Percentiles rank a stretch among this genome's conserved stretches.
Evolutionary conservation across 495 filamentous ascomycete species (phyloP).

Genomic region (Hypoxylon cercidicola): DNA sequence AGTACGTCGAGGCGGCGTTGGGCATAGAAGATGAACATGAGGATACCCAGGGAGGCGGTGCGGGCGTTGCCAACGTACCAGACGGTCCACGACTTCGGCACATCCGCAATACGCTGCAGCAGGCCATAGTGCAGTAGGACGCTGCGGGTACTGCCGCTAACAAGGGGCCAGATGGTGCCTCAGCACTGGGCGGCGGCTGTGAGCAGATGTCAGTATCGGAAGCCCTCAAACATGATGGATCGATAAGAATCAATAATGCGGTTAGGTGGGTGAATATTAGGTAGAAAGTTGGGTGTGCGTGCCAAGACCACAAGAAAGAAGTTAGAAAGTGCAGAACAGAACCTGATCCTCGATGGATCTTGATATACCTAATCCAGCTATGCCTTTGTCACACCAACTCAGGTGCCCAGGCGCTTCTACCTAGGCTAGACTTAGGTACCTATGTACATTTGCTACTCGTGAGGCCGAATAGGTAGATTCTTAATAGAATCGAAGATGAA

Average conservation of each 20-base stretch:
- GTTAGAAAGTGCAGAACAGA: too few relatives aligned
- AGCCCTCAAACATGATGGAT: conserved; percentile 22
- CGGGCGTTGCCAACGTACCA: conserved; percentile 23
- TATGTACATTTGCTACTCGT: neutral
- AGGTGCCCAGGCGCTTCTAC: too few relatives aligned
- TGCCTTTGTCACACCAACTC: too few relatives aligned
- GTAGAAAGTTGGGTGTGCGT: too few relatives aligned
- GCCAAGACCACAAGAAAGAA: too few relatives aligned
- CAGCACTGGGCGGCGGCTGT: conserved; percentile 25
- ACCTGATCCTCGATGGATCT: too few relatives aligned
- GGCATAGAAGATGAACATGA: conserved; percentile 29
- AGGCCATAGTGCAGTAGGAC: conserved; percentile 21
- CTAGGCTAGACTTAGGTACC: too few relatives aligned
- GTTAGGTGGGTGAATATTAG: too few relatives aligned
- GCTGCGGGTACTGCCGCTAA: conserved; percentile 26
- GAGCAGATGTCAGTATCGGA: conserved; percentile 22
- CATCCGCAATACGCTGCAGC: conserved; percentile 10
- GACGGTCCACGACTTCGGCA: conserved; percentile 20
- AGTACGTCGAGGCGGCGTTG: conserved; percentile 20
- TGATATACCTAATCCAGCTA: too few relatives aligned
- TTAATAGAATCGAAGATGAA: neutral
- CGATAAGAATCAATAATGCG: neutral
- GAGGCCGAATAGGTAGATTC: too few relatives aligned
- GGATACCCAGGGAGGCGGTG: conserved; percentile 20
- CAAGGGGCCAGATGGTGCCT: conserved; percentile 12